Base-by-base conservation (phyloP, 2,329 filamentous ascomycete species). In the Epichloe uncinata region DNA sequence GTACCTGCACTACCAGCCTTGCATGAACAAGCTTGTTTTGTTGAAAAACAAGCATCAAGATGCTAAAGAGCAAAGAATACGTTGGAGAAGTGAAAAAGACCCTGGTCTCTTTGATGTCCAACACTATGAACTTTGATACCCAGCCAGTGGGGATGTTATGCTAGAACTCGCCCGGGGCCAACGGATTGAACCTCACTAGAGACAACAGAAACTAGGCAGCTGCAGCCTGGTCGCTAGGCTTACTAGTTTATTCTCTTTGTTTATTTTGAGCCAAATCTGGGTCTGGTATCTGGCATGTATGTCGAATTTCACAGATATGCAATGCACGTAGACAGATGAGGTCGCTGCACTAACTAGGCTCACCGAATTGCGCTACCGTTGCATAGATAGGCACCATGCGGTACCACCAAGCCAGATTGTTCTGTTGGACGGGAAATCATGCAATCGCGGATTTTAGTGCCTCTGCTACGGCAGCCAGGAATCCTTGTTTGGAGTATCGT, bases 1-100 rank as follows among this genome's bases (percentile, higher is more conserved):
- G 48, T 46, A 47, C 43, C 49, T 50, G 44, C 44, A 47, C 49
- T 16, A 35, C 37, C 35, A 47, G 45, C 45, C 45, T 48, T 45
- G 50, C 45, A 51, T 44, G 45, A 48, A 41, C 36, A 48, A 48
- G 45, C 49, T 44, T 8, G 20, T 40, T 13, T 8, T 42, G 12
- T 41, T 18, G 8, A 30, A 15, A 4, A 18, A 30, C 4, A 38
- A 16, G 20, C 41, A 26, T 13, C 15, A 26, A n/a, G 41, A 42
- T 30, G 26, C 43, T 20, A 45, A 45, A 45, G 16, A 45, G 34
- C 34, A 45, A 30, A 13, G 18, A 4, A 8, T 34, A 34, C 9
- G 50, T 50, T 46, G 53, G 49, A 53, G 43, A 50, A 38, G n/a
- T 3, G 2, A 2, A 43, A 48, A 36, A 35, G 33, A 34, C 13